These are phyloP conservation scores for Fusarium acutatum DNA, from an alignment of 2,329 filamentous ascomycete genomes.

Conservation along the genomic window DNA sequence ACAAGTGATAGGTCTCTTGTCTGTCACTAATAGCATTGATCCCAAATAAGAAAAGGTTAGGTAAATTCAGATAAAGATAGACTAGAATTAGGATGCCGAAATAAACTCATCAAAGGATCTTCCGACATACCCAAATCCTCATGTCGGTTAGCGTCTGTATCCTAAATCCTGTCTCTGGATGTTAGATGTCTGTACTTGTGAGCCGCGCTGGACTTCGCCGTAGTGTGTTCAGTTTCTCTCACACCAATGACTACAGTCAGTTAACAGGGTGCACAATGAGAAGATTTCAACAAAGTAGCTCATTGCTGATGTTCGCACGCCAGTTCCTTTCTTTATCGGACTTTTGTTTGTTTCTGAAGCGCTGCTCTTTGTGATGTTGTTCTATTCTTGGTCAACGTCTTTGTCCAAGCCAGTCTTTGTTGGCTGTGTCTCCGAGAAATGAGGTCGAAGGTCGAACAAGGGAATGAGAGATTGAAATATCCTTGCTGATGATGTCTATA, in stretches of 20 bases:
- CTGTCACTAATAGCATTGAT: too few relatives aligned
- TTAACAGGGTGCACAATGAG: not conserved
- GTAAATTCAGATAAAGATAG: accelerated
- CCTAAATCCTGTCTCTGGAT: not conserved
- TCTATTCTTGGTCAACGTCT: accelerated
- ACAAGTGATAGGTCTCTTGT: accelerated
- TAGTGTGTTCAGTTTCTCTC: too few relatives aligned
- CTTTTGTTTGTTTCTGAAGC: not conserved
- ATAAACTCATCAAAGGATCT: not conserved
- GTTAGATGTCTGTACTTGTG: not conserved
- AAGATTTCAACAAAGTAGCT: not conserved
- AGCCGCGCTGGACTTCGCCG: not conserved
- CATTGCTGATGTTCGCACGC: too few relatives aligned
- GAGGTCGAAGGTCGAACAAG: accelerated
- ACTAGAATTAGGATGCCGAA: not conserved
- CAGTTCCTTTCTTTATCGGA: not conserved
- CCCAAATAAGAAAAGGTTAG: too few relatives aligned
- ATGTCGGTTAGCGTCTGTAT: too few relatives aligned
- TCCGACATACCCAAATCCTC: too few relatives aligned
- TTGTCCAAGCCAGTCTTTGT: not conserved
- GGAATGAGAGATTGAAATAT: accelerated
- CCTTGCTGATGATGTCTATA: accelerated
- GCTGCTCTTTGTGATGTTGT: not conserved
- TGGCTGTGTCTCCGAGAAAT: accelerated
- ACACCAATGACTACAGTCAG: not conserved